Base-by-base conservation (phyloP, 768 basidiomycete genomes). In the Pleurotus salmoneostramineus region DNA sequence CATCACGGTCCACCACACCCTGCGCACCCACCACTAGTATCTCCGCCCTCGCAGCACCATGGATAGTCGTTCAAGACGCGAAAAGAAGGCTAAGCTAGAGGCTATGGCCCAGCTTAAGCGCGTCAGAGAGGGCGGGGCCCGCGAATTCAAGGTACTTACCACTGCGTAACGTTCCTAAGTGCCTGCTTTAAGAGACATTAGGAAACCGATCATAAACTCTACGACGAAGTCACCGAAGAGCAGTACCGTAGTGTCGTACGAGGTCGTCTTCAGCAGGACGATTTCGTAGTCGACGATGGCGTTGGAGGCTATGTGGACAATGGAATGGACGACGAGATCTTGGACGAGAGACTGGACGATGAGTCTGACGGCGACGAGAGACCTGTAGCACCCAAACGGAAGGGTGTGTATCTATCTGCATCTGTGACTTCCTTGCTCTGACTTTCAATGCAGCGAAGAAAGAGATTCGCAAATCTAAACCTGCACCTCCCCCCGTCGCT, bases 221-320 rank as follows among this genome's bases (percentile, higher is more conserved):
- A 95, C 66, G 94, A 97, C 64, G 89, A 92, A 64, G 90, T 98
- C 12, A 82, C 87, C 0, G 95, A 97, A 56, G 91, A 91, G 7
- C 87, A 94, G 63, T 99, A 98, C 71, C 83, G 81, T 63, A 77
- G 80, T 15, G 89, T 99, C 56, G 97, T 99, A 4, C 82, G 81
- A 56, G 85, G 87, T 0, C 80, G 97, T 14, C 78, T 97, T 5
- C 87, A 91, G 59, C 76, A 77, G 63, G 94, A 98, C 62, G 97
- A 99, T 69, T 99, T 99, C 61, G 92, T 98, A 15, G 88, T 90
- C 37, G 97, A 98, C 66, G 97, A 98, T 73, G 94, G 94, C 31
- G 82, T 89, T 0, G 82, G 78, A 11, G 97, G 93, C 4, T 98
- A 99, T 65, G 87, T 89, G 69, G 97, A 99, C 74, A 93, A 97